Evolutionary conservation across 2,329 filamentous ascomycete species (phyloP), one percentile per base, ranked within the genome.

Genomic region (Epichloe amarillans): DNA sequence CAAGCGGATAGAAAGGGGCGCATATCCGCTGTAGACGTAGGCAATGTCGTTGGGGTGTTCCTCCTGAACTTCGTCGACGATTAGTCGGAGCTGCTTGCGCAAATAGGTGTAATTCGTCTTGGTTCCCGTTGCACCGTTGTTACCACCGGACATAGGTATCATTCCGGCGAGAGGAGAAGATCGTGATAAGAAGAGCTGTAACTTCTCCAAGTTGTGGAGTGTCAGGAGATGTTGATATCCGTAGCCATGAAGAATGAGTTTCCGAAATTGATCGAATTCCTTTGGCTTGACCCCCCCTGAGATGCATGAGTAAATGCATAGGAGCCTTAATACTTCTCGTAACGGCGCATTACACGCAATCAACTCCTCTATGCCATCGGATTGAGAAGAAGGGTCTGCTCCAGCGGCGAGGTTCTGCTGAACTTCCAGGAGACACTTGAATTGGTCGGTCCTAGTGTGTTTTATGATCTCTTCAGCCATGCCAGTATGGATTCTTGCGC

Each of bases 1-100:
- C 4, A 98, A 78, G 15, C 93, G 83, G 50, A 97, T 80, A 43
- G 88, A 95, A 12, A 98, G 76, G 0, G 93, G 94, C 4, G 94
- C 93, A 63, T 97, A 98, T 49, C 93, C 94, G 56, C 88, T 95
- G 69, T 97, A 98, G 11, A 96, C 90, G 61, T 98, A 98, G n/a
- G 90, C 86, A 54, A 97, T 84, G 60, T 98, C 93, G 60, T 93
- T 87, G 3, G 93, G 93, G 45, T 94, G 86, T 53, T 93, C 83
- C 66, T 98, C 93, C 62, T 95, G 90, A 39, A 98, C 91, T 64
- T 97, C 93, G 64, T 98, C 93, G 51, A 96, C 85, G 63, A 96
- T 95, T 15, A 98, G 77, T 33, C 85, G 82, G 14, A 98, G 78
- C 54, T 84, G 83, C 65, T 93, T 95, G 50, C 94, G 84, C 5